These are phyloP conservation scores for Raddia guianensis DNA, from an alignment of 176 grass and related monocot genomes.

Conservation along the genomic window DNA sequence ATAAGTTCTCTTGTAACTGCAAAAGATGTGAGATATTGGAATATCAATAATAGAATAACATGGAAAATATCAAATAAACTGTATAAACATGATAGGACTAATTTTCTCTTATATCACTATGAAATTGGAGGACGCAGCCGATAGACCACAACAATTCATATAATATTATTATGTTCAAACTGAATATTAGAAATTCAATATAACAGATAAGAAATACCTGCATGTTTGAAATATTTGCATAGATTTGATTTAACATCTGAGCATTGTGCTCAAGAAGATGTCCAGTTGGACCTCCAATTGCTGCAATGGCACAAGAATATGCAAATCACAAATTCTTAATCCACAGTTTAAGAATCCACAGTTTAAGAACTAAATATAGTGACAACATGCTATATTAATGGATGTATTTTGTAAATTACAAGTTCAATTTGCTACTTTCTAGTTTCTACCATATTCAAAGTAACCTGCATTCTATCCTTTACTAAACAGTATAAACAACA, in stretches of 20 bases:
- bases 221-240: constrained; percentile 62
- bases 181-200: neutral
- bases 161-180: neutral
- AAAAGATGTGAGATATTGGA: constrained; percentile 22
- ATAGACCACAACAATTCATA: neutral
- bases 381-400: constrained; percentile 11
- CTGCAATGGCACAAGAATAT: constrained; percentile 42
- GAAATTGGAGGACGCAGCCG: neutral
- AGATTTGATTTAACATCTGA: constrained; percentile 60
- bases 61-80: neutral
- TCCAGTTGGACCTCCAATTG: constrained; percentile 68
- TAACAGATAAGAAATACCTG: constrained; percentile 42
- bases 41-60: neutral
- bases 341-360: constrained; percentile 14
- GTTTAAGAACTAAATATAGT: neutral
- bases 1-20: constrained; percentile 74
- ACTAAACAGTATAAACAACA: constrained; percentile 12
- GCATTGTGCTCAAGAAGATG: constrained; percentile 65
- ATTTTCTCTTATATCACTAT: neutral
- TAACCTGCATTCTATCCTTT: neutral
- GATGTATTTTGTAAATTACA: neutral
- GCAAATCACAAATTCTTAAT: constrained; percentile 21
- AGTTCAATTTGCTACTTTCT: neutral
- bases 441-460: neutral
- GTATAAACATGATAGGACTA: neutral